Percentiles rank a stretch among this genome's conserved stretches.
Conservation (phyloP, 2,329 filamentous ascomycete genomes). For the Penicillium sclerotigenum region DNA sequence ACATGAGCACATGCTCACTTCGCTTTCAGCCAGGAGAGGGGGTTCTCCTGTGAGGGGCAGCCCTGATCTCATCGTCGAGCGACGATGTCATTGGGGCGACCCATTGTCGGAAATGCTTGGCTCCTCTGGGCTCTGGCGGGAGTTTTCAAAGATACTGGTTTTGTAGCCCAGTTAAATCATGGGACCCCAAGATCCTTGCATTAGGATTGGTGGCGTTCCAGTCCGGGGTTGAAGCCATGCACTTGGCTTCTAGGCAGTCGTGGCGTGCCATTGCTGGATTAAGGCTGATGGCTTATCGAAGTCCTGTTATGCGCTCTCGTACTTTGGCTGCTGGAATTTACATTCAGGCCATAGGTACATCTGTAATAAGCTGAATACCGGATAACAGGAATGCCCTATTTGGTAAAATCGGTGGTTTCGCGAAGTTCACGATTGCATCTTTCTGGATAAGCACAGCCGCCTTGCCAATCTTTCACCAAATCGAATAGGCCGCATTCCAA, state of each 20-base stretch:
- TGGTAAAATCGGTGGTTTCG: conserved; percentile 1
- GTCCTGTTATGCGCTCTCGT: conserved; percentile 1
- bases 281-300: neutral
- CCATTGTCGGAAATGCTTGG: conserved; percentile 12
- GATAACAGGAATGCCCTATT: neutral
- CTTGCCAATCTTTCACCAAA: conserved; percentile 12
- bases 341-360: neutral
- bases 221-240: conserved; percentile 4
- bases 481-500: conserved; percentile 12
- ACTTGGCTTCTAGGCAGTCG: conserved; percentile 2
- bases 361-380: neutral
- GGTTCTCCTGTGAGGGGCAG: conserved; percentile 8
- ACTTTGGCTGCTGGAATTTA: neutral
- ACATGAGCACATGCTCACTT: conserved; percentile 1
- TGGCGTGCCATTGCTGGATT: conserved; percentile 2
- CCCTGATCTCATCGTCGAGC: conserved; percentile 5
- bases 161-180: conserved; percentile 7
- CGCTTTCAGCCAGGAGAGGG: conserved; percentile 7
- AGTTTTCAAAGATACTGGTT: conserved; percentile 5
- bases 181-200: neutral
- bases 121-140: conserved; percentile 7
- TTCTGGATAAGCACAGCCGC: conserved; percentile 4
- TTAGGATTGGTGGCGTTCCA: conserved; percentile 15
- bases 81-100: conserved; percentile 17
- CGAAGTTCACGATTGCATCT: conserved; percentile 13